Percentiles rank a stretch among this genome's conserved stretches.
Evolutionary conservation across 192 early-diverging fungal species (phyloP).

Genomic region (Pecoramyces ruminantium): DNA sequence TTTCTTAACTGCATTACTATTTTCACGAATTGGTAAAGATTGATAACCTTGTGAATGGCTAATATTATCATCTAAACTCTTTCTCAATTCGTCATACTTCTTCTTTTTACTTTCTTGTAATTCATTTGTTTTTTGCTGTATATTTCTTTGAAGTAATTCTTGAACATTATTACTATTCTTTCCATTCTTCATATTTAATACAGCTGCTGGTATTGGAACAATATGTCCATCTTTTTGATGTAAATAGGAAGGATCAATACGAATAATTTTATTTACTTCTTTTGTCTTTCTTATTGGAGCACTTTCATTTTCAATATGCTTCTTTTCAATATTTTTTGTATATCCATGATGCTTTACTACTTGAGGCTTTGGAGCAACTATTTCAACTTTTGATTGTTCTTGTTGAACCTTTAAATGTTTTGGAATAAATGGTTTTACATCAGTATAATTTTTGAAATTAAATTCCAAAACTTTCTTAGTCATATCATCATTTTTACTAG

Average conservation of each 20-base stretch:
- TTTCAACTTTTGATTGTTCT: background rate
- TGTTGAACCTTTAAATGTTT: background rate
- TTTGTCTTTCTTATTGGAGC: background rate
- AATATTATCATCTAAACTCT: background rate
- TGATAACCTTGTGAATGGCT: background rate
- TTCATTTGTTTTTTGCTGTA: background rate
- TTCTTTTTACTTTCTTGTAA: background rate
- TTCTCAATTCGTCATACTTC: background rate
- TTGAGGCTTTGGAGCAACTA: background rate
- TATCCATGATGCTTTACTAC: background rate
- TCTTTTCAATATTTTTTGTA: background rate
- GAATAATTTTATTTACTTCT: background rate
- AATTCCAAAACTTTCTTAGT: background rate
- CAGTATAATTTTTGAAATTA: background rate
- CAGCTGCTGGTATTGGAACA: background rate
- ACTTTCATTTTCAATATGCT: background rate
- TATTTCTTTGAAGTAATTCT: background rate
- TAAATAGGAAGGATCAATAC: background rate
- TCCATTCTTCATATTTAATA: background rate
- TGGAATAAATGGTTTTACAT: background rate
- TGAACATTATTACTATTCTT: background rate
- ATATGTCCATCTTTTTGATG: background rate
- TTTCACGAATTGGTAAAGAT: background rate
- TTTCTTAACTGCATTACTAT: background rate
- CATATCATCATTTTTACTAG: background rate